phyloP scores from a whole-genome alignment of 2,329 filamentous ascomycete genomes.

The Piedraia hortae region DNA sequence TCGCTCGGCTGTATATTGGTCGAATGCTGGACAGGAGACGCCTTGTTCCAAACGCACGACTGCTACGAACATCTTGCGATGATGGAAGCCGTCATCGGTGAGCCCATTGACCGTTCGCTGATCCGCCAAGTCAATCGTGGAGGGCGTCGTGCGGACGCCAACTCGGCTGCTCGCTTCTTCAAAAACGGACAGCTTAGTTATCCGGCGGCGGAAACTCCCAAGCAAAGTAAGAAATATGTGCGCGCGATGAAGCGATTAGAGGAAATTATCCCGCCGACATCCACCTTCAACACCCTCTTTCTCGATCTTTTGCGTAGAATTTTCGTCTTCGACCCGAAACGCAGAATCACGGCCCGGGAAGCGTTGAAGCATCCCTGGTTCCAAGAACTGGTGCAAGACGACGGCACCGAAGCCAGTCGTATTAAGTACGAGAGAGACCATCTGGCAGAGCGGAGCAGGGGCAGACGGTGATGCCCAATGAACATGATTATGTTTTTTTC shows the following conservation, averaged over 20 bases:
- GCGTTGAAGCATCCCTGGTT: constrained; percentile 41
- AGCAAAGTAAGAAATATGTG: constrained; percentile 36
- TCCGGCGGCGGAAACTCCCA: constrained; percentile 33
- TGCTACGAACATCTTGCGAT: constrained; percentile 40
- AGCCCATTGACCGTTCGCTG: constrained; percentile 9
- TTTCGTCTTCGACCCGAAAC: constrained; percentile 39
- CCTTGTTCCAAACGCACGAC: constrained; percentile 40
- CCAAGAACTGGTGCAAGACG: constrained; percentile 33
- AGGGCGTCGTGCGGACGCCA: constrained; percentile 9
- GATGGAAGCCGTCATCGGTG: constrained; percentile 27
- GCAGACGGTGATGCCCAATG: constrained; percentile 1
- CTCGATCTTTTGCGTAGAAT: constrained; percentile 33
- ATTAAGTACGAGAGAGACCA: constrained; percentile 16
- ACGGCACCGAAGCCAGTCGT: constrained; percentile 35
- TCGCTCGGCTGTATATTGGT: constrained; percentile 41
- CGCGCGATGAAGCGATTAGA: constrained; percentile 34
- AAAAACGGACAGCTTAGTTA: constrained; percentile 29
- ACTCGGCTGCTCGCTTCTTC: constrained; percentile 8
- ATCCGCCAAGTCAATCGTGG: constrained; percentile 10
- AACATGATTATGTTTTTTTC: too few relatives aligned
- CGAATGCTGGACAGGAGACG: constrained; percentile 40
- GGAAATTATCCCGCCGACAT: constrained; percentile 33
- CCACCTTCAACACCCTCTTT: constrained; percentile 32
- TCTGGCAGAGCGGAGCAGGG: constrained; percentile 2
- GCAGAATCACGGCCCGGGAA: constrained; percentile 35